A percentile compares a stretch with the other conserved stretches of the same genome.
These are phyloP conservation scores for Syzygium aqueum DNA, from an alignment of 345 rosid species.

Conservation along the genomic window DNA sequence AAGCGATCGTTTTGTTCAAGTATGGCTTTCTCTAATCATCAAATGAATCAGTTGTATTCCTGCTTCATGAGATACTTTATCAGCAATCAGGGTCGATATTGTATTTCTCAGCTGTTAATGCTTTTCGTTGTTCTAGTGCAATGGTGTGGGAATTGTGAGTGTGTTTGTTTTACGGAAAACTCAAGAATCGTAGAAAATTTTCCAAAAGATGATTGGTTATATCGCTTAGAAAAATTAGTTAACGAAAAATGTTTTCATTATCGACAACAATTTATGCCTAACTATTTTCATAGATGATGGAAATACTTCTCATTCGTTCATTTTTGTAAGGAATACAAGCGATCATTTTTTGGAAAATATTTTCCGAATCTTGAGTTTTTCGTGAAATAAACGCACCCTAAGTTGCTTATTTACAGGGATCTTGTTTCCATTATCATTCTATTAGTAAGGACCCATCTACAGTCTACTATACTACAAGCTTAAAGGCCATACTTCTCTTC, in stretches of 20 bases:
- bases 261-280: not conserved
- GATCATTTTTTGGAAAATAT: too few species aligned
- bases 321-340: not conserved
- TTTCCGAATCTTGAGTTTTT: not conserved
- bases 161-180: fast-evolving
- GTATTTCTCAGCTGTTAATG: not conserved
- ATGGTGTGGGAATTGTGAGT: not conserved
- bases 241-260: not conserved
- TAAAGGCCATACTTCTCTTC: not conserved
- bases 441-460: not conserved
- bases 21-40: not conserved
- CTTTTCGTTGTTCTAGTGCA: not conserved
- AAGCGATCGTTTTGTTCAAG: not conserved
- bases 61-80: not conserved
- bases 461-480: not conserved
- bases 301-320: not conserved
- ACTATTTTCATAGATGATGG: not conserved
- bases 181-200: not conserved
- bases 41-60: not conserved
- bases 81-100: not conserved
- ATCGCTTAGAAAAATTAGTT: not conserved
- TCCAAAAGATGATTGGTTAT: not conserved
- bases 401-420: not conserved
- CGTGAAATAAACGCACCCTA: not conserved
- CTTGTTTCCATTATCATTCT: not conserved